Evolutionary conservation across 768 basidiomycete species (phyloP).

Genomic region (Fomitopsis serialis): DNA sequence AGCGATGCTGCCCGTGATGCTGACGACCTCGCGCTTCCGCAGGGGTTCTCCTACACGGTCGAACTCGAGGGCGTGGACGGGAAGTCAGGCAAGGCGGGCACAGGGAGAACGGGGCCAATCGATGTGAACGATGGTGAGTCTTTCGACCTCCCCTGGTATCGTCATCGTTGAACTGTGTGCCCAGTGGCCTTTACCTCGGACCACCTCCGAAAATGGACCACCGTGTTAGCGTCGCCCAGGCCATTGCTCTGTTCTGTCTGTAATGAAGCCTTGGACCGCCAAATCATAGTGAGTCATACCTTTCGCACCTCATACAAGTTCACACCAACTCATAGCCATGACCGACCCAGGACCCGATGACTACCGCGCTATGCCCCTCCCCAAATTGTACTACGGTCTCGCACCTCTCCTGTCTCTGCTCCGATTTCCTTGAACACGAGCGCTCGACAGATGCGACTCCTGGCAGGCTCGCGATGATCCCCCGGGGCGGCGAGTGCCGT

Average conservation of each 20-base stretch:
- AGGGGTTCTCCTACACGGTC: conserved; percentile 41
- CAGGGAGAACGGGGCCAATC: conserved; percentile 52
- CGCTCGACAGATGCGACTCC: not conserved
- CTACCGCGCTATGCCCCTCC: conserved; percentile 48
- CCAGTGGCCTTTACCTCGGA: conserved; percentile 44
- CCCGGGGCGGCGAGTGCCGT: conserved; percentile 57
- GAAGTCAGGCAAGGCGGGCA: conserved; percentile 46
- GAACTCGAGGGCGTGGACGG: conserved; percentile 73
- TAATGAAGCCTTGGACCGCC: conserved; percentile 31
- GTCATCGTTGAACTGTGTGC: conserved; percentile 4
- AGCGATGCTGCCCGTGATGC: conserved; percentile 21
- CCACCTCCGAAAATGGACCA: conserved; percentile 43
- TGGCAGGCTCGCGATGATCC: conserved; percentile 37
- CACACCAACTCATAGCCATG: not conserved
- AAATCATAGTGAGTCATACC: conserved; percentile 32
- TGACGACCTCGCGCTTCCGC: conserved; percentile 31
- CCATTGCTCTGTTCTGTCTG: conserved; percentile 45
- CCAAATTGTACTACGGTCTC: conserved; percentile 44
- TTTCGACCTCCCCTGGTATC: not conserved
- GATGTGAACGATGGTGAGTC: conserved; percentile 50
- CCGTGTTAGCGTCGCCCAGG: conserved; percentile 32
- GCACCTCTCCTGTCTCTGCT: conserved; percentile 55
- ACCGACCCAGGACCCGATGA: conserved; percentile 48
- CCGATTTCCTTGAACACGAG: conserved; percentile 33
- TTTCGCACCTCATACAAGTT: not conserved